phyloP scores from a whole-genome alignment of 2,329 filamentous ascomycete genomes.

The Sarocladium kiliense region DNA sequence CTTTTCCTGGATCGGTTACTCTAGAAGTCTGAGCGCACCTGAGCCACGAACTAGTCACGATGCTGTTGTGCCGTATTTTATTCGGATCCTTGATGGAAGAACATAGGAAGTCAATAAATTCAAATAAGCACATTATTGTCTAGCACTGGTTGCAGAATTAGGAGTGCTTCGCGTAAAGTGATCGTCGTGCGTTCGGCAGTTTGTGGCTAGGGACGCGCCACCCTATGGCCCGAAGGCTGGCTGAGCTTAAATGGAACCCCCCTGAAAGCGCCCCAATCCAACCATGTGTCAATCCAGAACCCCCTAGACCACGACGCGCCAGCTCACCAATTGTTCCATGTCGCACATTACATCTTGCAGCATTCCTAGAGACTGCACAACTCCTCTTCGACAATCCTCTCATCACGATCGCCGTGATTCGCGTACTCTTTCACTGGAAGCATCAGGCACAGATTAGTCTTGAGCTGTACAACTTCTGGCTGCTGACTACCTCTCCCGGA shows the following conservation, averaged over 20 bases:
- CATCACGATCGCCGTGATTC: background rate
- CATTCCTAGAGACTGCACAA: background rate
- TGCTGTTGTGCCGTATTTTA: no score
- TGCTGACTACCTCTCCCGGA: background rate
- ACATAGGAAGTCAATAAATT: no score
- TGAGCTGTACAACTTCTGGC: background rate
- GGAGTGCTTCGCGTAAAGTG: no score
- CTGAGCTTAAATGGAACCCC: background rate
- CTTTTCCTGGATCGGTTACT: no score
- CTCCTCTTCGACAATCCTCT: background rate
- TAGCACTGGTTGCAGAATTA: no score
- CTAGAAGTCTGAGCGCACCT: no score
- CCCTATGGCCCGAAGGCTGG: background rate
- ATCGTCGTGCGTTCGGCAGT: no score
- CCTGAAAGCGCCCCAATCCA: background rate
- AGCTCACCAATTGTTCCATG: conserved; percentile 4
- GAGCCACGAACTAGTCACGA: no score
- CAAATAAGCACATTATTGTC: no score
- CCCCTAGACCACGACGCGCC: conserved; percentile 2
- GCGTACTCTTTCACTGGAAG: background rate
- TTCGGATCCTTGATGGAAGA: no score
- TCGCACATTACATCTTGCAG: conserved; percentile 1
- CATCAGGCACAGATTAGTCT: no score
- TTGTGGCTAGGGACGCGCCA: background rate
- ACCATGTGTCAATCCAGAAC: background rate